Evolutionary conservation across 208 protist genomes (phyloP).

Genomic region (Leishmania amazonensis): DNA sequence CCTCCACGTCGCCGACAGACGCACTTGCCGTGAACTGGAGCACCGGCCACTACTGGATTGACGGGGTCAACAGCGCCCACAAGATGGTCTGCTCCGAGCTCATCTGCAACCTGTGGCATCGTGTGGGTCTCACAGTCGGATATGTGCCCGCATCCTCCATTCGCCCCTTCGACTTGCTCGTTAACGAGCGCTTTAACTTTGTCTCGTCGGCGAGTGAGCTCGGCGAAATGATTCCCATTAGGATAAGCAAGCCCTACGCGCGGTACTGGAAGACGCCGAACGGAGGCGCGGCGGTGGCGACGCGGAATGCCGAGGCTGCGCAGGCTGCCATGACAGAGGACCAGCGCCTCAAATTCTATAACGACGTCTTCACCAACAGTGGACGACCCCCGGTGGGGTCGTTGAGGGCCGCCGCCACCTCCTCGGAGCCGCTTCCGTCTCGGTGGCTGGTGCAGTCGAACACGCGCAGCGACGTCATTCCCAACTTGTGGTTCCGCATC

Average conservation of each 20-base stretch:
- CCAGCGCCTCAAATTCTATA: constrained; percentile 49
- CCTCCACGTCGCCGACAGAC: not conserved
- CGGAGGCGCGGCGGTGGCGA: not conserved
- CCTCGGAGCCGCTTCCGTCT: constrained; percentile 28
- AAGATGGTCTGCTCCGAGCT: constrained; percentile 82
- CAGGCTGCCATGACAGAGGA: constrained; percentile 20
- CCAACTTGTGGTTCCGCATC: constrained; percentile 48
- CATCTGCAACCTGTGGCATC: constrained; percentile 75
- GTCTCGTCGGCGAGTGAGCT: constrained; percentile 24
- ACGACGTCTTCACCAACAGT: constrained; percentile 22
- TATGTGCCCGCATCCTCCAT: constrained; percentile 81
- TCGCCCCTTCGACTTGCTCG: constrained; percentile 80
- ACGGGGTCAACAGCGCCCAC: constrained; percentile 59
- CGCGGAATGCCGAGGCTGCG: not conserved
- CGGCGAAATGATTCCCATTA: constrained; percentile 43
- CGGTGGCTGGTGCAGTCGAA: constrained; percentile 71
- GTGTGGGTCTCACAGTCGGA: constrained; percentile 50
- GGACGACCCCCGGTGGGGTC: constrained; percentile 15
- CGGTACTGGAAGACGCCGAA: constrained; percentile 17
- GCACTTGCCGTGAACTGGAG: constrained; percentile 33
- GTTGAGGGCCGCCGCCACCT: constrained; percentile 29
- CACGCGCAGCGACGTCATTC: constrained; percentile 35
- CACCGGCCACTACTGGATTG: constrained; percentile 51
- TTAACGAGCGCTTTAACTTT: constrained; percentile 79
- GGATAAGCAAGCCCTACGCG: constrained; percentile 14